Base-by-base conservation (phyloP, 2,329 filamentous ascomycete species). In the Arthrinium phaeospermum region DNA sequence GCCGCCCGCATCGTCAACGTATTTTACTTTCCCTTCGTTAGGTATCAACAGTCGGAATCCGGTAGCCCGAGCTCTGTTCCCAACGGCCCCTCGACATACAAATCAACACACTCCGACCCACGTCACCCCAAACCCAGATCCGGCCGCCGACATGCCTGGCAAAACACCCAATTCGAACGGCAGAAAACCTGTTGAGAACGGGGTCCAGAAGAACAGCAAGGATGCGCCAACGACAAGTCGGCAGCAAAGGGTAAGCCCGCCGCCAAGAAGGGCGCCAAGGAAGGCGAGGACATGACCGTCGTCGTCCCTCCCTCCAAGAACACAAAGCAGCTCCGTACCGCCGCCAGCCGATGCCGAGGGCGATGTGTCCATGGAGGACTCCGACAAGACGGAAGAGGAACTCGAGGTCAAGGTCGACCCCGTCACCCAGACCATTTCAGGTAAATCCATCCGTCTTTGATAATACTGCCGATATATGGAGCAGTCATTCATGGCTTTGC, bases 241-340 rank as follows among this genome's bases (percentile, higher is more conserved):
- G 84, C 85, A 79, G 84, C 87, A 78, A 93, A 93, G 85, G 84
- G 85, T 79, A 92, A 91, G 84, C 27, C 27, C 16, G 45, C 27
- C 24, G 45, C 88, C 78, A 92, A 92, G 85, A 91, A 91, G 84
- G 79, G 81, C 27, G 80, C 79, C 78, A 91, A 91, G 82, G 91
- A 94, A 79, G 91, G 88, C 79, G 92, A 91, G 78, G 92, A 94
- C 85, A 94, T 94, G 92, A 94, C 92, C 69, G 92, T 94, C 75
- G 92, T 95, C 78, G 92, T 94, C 64, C 92, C 93, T 71, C 92
- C 91, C 72, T 89, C 91, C 75, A 94, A 94, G 86, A 85, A 85
- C 78, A 85, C 87, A 74, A 88, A 88, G 80, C 83, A 90, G 88
- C 72, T 88, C 91, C 72, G 86, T 86, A 76, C 86, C 88, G 74